Percentiles rank a stretch among this genome's conserved stretches.
Conservation (phyloP, 2,329 filamentous ascomycete genomes). For the Trichoderma sp. region DNA sequence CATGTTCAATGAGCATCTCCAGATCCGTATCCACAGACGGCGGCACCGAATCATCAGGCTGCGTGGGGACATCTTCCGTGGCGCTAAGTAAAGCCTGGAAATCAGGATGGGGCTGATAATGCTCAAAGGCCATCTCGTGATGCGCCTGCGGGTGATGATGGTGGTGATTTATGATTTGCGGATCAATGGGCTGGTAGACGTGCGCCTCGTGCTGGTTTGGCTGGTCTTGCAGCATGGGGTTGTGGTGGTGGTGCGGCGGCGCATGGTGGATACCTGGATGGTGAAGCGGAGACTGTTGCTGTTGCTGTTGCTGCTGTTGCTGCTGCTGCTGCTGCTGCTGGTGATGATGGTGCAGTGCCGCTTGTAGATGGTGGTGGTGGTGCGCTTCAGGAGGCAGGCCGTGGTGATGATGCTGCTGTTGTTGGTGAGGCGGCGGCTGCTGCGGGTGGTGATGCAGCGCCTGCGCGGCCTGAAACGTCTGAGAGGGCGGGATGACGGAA, state of each 20-base stretch:
- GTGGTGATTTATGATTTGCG: constrained; percentile 35
- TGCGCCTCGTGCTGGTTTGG: constrained; percentile 37
- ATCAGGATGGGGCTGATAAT: constrained; percentile 49
- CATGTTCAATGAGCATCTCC: constrained; percentile 55
- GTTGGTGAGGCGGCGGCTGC: constrained; percentile 33
- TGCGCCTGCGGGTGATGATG: constrained; percentile 14
- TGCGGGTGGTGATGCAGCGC: constrained; percentile 26
- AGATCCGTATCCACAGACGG: constrained; percentile 53
- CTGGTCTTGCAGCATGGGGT: constrained; percentile 41
- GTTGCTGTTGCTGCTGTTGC: constrained; percentile 35
- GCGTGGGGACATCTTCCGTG: constrained; percentile 42
- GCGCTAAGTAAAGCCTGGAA: constrained; percentile 59
- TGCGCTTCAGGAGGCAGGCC: not conserved
- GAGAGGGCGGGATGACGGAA: constrained; percentile 47
- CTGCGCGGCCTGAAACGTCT: constrained; percentile 39
- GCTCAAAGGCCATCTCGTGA: constrained; percentile 42
- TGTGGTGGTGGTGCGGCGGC: constrained; percentile 38
- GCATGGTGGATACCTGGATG: constrained; percentile 39
- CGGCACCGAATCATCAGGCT: constrained; percentile 39
- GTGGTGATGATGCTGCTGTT: constrained; percentile 30
- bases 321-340: constrained; percentile 46
- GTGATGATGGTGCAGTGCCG: constrained; percentile 35
- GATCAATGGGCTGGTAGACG: constrained; percentile 60
- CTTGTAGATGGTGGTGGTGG: constrained; percentile 39
- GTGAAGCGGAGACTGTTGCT: constrained; percentile 55